phyloP scores from a whole-genome alignment of 2,329 filamentous ascomycete species.

The Aureobasidium sp. region DNA sequence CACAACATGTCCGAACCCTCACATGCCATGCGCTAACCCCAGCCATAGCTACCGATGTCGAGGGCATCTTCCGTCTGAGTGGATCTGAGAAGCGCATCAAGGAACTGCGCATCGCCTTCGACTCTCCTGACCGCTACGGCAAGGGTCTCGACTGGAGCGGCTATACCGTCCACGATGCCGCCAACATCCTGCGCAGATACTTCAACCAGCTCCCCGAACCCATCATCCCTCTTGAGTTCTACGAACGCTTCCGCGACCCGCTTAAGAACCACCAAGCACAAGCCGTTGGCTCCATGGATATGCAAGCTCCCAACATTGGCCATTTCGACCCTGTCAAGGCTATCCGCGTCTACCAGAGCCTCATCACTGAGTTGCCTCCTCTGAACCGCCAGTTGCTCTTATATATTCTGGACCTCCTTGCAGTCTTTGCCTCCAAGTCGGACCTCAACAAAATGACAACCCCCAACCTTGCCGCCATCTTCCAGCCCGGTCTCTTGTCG shows the following conservation, averaged over 20 bases:
- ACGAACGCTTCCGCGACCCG: slow-evolving; percentile 82
- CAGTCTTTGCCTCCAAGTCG: slow-evolving; percentile 93
- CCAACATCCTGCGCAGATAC: slow-evolving; percentile 90
- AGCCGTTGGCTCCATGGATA: slow-evolving; percentile 58
- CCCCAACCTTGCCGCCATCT: slow-evolving; percentile 89
- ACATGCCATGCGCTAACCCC: slow-evolving; percentile 1
- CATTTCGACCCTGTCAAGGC: slow-evolving; percentile 66
- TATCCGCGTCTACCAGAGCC: slow-evolving; percentile 73
- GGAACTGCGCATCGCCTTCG: slow-evolving; percentile 83
- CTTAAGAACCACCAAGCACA: slow-evolving; percentile 62
- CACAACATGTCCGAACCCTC: not conserved
- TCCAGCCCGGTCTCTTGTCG: slow-evolving; percentile 91
- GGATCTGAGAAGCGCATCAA: slow-evolving; percentile 98
- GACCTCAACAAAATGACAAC: slow-evolving; percentile 97
- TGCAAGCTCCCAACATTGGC: slow-evolving; percentile 59
- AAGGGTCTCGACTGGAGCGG: slow-evolving; percentile 96
- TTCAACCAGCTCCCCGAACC: slow-evolving; percentile 94
- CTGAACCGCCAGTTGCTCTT: slow-evolving; percentile 88
- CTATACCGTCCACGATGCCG: slow-evolving; percentile 96
- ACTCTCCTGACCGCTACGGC: slow-evolving; percentile 89
- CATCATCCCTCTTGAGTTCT: slow-evolving; percentile 89
- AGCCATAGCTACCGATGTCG: slow-evolving; percentile 71
- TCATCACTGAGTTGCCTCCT: slow-evolving; percentile 88
- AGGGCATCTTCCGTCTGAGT: slow-evolving; percentile 92
- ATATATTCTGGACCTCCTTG: slow-evolving; percentile 90